These are phyloP conservation scores for Irpex sp. DNA, from an alignment of 1,284 basidiomycete species.

Conservation along the genomic window DNA sequence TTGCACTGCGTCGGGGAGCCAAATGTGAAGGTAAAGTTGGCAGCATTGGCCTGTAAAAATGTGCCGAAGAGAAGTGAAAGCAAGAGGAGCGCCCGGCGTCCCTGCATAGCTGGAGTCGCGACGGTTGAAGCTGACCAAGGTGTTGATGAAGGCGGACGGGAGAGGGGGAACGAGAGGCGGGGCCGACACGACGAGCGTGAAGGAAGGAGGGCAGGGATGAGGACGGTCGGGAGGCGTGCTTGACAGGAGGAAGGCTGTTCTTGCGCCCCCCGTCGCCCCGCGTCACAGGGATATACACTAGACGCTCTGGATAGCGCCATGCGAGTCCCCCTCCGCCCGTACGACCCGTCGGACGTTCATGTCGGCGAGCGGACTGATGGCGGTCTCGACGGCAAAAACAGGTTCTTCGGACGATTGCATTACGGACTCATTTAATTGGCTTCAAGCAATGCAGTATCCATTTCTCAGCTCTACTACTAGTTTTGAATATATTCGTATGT, in stretches of 20 bases:
- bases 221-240: neutral
- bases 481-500: no score
- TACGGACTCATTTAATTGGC: no score
- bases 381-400: no score
- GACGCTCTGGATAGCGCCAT: neutral
- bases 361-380: no score
- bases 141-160: neutral
- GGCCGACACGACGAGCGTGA: neutral
- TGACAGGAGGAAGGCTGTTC: conserved; percentile 1
- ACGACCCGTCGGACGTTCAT: no score
- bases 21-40: conserved; percentile 49
- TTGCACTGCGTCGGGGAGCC: conserved; percentile 56
- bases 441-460: no score
- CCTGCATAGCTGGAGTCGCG: conserved; percentile 15
- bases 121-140: neutral
- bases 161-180: neutral
- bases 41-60: conserved; percentile 29
- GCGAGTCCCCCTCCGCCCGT: no score
- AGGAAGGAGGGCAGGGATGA: neutral
- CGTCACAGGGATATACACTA: neutral
- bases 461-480: no score
- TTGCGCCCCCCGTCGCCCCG: neutral
- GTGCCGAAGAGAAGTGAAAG: conserved; percentile 20
- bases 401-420: no score
- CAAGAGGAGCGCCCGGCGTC: conserved; percentile 19